A percentile compares a stretch with the other conserved stretches of the same genome.
These are phyloP conservation scores for Aspergillus arachidicola DNA, from an alignment of 2,329 filamentous ascomycete genomes.

Conservation along the genomic window DNA sequence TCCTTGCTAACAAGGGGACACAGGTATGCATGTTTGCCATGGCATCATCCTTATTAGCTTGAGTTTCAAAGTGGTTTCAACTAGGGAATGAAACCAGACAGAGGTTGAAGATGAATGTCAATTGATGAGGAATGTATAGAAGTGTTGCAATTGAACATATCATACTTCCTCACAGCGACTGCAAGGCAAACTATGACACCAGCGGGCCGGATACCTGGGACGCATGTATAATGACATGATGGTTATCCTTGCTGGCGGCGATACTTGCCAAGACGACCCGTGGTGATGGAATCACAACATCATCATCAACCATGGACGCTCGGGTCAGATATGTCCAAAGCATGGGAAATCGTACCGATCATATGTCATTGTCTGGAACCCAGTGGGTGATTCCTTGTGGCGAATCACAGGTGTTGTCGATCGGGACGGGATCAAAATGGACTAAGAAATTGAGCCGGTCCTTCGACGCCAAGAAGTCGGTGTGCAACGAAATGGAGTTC, in stretches of 20 bases:
- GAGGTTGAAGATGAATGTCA: neutral
- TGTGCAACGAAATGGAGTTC: constrained; percentile 6
- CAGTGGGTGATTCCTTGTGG: neutral
- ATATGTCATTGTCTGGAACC: constrained; percentile 6
- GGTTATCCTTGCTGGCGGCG: neutral
- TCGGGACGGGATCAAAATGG: neutral
- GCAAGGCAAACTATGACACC: neutral
- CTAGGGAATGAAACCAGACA: neutral
- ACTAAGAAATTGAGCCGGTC: neutral
- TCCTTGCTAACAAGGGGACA: neutral
- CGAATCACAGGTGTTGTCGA: neutral
- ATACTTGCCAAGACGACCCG: neutral
- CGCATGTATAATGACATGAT: neutral
- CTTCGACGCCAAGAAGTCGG: constrained; percentile 8
- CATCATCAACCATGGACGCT: neutral
- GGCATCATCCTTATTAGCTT: neutral
- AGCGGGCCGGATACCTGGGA: neutral
- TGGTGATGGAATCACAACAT: constrained; percentile 1
- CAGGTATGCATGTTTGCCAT: neutral
- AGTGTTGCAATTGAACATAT: neutral
- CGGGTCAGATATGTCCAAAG: neutral
- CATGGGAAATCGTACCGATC: constrained; percentile 4
- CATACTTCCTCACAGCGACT: neutral
- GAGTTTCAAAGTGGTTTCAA: neutral
- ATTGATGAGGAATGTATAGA: neutral